A percentile compares a stretch with the other conserved stretches of the same genome.
Evolutionary conservation across 1,139 yeast genomes (phyloP).

Genomic region (Yamadazyma triangularis): DNA sequence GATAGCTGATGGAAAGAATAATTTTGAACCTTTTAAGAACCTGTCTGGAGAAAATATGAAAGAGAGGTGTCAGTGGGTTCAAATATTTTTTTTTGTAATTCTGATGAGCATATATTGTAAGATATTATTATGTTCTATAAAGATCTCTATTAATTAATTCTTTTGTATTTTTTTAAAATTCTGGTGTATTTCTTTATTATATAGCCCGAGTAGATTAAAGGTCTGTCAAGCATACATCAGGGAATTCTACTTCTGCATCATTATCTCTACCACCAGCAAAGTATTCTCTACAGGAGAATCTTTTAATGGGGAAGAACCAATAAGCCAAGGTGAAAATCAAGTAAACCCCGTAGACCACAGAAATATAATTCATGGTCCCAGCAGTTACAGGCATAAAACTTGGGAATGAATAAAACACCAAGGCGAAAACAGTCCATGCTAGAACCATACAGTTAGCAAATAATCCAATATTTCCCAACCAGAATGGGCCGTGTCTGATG

Average conservation of each 20-base stretch:
- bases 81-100: constrained; percentile 24
- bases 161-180: too few relatives aligned
- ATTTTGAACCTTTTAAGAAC: constrained; percentile 44
- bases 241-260: constrained; percentile 43
- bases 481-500: constrained; percentile 63
- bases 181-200: too few relatives aligned
- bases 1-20: constrained; percentile 48
- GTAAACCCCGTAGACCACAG: constrained; percentile 57
- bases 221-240: constrained; percentile 35
- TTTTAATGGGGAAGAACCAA: constrained; percentile 51
- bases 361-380: constrained; percentile 65
- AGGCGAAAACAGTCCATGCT: constrained; percentile 55
- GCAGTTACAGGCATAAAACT: constrained; percentile 58
- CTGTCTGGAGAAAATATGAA: constrained; percentile 47
- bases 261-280: constrained; percentile 44
- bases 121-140: too few relatives aligned
- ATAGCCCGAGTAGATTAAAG: too few relatives aligned
- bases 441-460: constrained; percentile 52
- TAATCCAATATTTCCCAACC: constrained; percentile 55
- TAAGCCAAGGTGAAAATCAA: constrained; percentile 49
- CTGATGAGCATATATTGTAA: too few relatives aligned
- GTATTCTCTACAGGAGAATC: constrained; percentile 33
- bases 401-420: constrained; percentile 67
- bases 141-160: too few relatives aligned
- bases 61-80: constrained; percentile 56